phyloP scores from a whole-genome alignment of 441 rosid species.

The Erysimum cheiri region DNA sequence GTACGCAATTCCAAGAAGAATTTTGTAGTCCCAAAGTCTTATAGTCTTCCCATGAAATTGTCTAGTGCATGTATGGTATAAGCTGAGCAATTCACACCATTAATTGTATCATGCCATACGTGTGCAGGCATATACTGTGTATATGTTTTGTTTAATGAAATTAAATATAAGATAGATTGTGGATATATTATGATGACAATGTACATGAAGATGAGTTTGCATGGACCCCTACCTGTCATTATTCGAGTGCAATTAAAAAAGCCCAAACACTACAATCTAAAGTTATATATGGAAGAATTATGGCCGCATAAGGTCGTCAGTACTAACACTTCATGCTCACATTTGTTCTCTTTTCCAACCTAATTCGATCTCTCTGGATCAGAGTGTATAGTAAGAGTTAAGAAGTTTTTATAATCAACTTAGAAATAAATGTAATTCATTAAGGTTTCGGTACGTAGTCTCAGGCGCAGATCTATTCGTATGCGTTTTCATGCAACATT shows the following conservation, averaged over 20 bases:
- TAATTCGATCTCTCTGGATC: conserved; percentile 16
- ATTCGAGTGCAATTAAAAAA: conserved; percentile 26
- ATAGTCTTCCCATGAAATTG: conserved; percentile 36
- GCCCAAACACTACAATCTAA: conserved; percentile 35
- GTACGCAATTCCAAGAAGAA: conserved; percentile 28
- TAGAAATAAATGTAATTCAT: neutral
- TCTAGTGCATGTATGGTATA: conserved; percentile 29
- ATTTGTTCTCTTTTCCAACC: conserved; percentile 13
- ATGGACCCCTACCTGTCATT: conserved; percentile 30
- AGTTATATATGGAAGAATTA: conserved; percentile 1
- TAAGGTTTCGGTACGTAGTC: neutral
- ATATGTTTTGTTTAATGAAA: neutral
- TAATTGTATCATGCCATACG: conserved; percentile 25
- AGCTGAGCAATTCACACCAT: conserved; percentile 24
- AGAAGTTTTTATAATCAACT: neutral
- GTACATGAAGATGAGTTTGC: conserved; percentile 35
- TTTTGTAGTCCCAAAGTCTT: conserved; percentile 30
- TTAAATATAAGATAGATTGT: neutral
- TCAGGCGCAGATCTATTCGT: neutral
- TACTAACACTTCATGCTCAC: conserved; percentile 22
- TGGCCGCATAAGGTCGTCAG: conserved; percentile 27
- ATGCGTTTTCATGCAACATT: neutral
- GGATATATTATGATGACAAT: neutral
- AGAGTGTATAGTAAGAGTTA: neutral
- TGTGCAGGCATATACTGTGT: neutral